These are phyloP conservation scores for Wallacemonas sp. DNA, from an alignment of 208 protist species.

Conservation along the genomic window DNA sequence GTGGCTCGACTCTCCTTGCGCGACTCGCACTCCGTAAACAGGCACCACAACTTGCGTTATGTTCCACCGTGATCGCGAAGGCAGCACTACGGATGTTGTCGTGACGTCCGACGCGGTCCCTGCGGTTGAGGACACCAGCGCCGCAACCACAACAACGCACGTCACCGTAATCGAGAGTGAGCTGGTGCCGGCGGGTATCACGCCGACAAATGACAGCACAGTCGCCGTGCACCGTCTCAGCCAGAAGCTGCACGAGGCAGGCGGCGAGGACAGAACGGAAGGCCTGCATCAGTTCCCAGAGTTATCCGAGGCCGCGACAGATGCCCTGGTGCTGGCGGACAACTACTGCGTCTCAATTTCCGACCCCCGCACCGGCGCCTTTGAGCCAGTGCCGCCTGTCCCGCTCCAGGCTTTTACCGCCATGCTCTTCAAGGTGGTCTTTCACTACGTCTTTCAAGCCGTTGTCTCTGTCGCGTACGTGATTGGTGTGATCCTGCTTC, in stretches of 20 bases:
- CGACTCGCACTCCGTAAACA: too few relatives aligned
- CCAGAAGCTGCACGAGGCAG: slow-evolving; percentile 16
- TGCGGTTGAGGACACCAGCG: neutral
- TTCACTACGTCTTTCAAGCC: slow-evolving; percentile 38
- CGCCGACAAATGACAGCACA: slow-evolving; percentile 6
- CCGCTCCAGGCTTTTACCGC: neutral
- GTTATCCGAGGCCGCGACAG: slow-evolving; percentile 30
- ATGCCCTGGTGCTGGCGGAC: slow-evolving; percentile 28
- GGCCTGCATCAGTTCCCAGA: slow-evolving; percentile 30
- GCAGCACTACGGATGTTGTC: slow-evolving; percentile 1
- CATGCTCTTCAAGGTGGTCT: slow-evolving; percentile 13
- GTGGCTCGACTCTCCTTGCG: too few relatives aligned
- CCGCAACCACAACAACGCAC: neutral
- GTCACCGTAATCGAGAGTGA: neutral
- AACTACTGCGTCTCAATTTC: slow-evolving; percentile 67
- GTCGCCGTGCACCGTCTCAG: slow-evolving; percentile 10
- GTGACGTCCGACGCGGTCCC: neutral
- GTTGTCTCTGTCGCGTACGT: slow-evolving; percentile 27
- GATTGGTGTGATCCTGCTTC: slow-evolving; percentile 15
- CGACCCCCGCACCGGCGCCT: slow-evolving; percentile 38
- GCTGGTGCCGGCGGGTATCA: neutral
- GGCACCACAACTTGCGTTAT: too few relatives aligned
- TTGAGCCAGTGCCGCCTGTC: neutral
- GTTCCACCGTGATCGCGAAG: slow-evolving; percentile 4
- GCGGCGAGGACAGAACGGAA: slow-evolving; percentile 26